Percentiles rank a stretch among this genome's conserved stretches.
Evolutionary conservation across 192 early-diverging fungal species (phyloP).

Genomic region (Linnemannia exigua): DNA sequence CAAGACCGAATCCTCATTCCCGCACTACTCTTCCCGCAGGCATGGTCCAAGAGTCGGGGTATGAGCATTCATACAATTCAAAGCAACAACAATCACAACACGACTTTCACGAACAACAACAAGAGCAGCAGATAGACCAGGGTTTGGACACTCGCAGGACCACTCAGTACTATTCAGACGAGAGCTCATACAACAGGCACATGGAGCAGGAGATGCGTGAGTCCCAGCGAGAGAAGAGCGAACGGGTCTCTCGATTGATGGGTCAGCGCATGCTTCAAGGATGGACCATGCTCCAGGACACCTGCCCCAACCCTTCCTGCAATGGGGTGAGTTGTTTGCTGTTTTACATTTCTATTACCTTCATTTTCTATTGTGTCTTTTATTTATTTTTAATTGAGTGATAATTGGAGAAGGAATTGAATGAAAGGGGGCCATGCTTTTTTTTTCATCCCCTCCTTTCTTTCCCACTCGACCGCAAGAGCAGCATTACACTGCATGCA

Average conservation of each 20-base stretch:
- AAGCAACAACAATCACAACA: background rate
- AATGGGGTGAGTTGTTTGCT: constrained; percentile 26
- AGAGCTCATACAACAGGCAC: constrained; percentile 4
- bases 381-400: constrained; percentile 1
- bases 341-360: background rate
- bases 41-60: background rate
- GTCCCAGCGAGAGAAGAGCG: constrained; percentile 11
- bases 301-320: constrained; percentile 42
- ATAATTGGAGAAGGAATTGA: background rate
- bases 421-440: background rate
- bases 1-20: background rate
- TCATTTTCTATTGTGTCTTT: background rate
- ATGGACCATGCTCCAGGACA: constrained; percentile 47
- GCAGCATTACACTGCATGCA: background rate
- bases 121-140: background rate
- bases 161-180: background rate
- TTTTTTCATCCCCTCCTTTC: background rate
- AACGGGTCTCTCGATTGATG: constrained; percentile 28
- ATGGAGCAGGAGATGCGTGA: constrained; percentile 6
- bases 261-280: constrained; percentile 47
- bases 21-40: constrained; percentile 2
- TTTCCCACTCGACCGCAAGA: background rate
- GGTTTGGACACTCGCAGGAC: background rate
- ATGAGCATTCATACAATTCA: background rate
- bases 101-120: background rate